phyloP scores from a whole-genome alignment of 345 rosid species.

The Acer negundo region DNA sequence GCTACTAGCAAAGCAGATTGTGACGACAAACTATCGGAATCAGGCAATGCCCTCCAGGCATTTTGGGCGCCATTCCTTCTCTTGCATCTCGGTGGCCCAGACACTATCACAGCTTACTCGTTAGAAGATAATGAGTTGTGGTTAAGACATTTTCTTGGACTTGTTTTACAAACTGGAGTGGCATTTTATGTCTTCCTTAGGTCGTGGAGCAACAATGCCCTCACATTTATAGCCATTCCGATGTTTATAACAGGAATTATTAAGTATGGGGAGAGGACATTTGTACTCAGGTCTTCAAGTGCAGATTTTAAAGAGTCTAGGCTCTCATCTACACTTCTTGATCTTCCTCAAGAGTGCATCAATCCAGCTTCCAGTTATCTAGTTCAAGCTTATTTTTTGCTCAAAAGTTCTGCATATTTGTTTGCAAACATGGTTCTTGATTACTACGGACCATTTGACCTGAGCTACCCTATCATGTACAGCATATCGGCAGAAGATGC shows the following conservation, averaged over 20 bases:
- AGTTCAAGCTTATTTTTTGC: not conserved
- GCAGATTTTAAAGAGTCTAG: not conserved
- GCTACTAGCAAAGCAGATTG: not conserved
- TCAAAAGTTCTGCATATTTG: not conserved
- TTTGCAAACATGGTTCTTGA: conserved; percentile 19
- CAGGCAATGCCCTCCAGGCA: not conserved
- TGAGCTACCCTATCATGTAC: too few species aligned
- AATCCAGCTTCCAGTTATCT: not conserved
- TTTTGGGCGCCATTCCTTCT: conserved; percentile 49
- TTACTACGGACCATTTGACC: conserved; percentile 2
- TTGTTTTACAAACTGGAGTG: conserved; percentile 21
- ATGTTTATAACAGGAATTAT: conserved; percentile 20
- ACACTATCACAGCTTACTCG: conserved; percentile 41
- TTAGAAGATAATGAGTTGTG: conserved; percentile 44
- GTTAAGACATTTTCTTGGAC: conserved; percentile 35
- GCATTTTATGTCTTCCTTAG: conserved; percentile 25
- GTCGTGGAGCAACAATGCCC: conserved; percentile 8
- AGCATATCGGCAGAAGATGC: too few species aligned
- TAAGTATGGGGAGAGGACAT: conserved; percentile 43
- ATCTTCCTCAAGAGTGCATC: too few species aligned
- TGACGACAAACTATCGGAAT: not conserved
- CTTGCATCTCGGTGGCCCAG: conserved; percentile 48
- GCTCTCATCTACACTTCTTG: not conserved
- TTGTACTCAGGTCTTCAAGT: conserved; percentile 28
- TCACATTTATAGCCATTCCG: not conserved